Conservation (phyloP, 495 filamentous ascomycete species). For the Arthonia radiata region DNA sequence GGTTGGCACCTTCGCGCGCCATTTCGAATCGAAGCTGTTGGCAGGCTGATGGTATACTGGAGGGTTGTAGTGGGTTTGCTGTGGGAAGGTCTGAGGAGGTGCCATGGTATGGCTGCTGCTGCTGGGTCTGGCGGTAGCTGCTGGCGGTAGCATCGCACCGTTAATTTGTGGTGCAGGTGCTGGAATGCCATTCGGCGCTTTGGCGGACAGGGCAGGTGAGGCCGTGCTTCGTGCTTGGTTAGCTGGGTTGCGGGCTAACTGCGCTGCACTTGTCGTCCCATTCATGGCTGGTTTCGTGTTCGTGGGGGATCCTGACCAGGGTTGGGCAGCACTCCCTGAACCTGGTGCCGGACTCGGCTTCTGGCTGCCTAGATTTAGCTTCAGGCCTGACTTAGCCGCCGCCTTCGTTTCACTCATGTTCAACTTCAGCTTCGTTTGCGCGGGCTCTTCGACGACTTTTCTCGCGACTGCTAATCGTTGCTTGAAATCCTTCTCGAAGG, state of each 20-base stretch:
- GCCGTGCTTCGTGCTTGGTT: too few relatives aligned
- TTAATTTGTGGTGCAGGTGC: too few relatives aligned
- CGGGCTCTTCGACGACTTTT: slow-evolving; percentile 13
- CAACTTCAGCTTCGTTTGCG: slow-evolving; percentile 40
- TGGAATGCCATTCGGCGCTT: too few relatives aligned
- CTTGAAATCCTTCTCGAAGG: slow-evolving; percentile 33
- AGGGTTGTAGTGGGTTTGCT: slow-evolving; percentile 2
- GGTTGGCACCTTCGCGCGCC: slow-evolving; percentile 1
- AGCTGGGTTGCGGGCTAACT: too few relatives aligned
- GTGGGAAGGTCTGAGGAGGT: slow-evolving; percentile 6
- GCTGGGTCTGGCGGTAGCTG: slow-evolving; percentile 12
- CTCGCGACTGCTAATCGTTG: slow-evolving; percentile 44
- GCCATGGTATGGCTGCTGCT: slow-evolving; percentile 10
- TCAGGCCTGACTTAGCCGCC: slow-evolving; percentile 6
- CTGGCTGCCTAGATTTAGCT: slow-evolving; percentile 13
- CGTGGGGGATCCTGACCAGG: too few relatives aligned
- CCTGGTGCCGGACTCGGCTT: slow-evolving; percentile 21
- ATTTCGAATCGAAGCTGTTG: slow-evolving; percentile 11
- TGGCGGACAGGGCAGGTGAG: too few relatives aligned
- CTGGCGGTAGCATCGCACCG: too few relatives aligned
- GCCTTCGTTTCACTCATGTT: slow-evolving; percentile 24
- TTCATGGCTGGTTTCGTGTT: too few relatives aligned
- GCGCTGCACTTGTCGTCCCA: too few relatives aligned
- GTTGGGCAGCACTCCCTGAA: too few relatives aligned
- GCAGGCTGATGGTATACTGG: slow-evolving; percentile 12